Percentiles rank a stretch among this genome's conserved stretches.
Conservation (phyloP, 2,329 filamentous ascomycete genomes). For the Arthrinium puccinioides region DNA sequence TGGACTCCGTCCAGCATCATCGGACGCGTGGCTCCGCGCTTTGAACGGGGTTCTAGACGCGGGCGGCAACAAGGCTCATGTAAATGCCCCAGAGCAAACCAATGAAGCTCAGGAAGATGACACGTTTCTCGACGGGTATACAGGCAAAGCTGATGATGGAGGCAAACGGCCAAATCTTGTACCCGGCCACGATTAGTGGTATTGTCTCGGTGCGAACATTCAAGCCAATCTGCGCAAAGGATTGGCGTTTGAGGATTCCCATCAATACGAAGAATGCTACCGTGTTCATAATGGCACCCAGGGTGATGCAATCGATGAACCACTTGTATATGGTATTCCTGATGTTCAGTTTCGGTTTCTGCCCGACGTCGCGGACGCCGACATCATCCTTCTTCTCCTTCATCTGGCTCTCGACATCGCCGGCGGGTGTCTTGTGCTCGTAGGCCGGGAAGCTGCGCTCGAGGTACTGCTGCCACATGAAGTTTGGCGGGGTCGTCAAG, state of each 20-base stretch:
- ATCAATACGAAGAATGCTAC: constrained; percentile 39
- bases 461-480: constrained; percentile 49
- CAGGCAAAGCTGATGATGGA: constrained; percentile 43
- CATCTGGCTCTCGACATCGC: constrained; percentile 19
- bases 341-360: constrained; percentile 28
- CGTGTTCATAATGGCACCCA: constrained; percentile 38
- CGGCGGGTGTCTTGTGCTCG: constrained; percentile 10
- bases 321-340: constrained; percentile 38
- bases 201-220: constrained; percentile 37
- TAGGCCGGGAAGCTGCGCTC: constrained; percentile 46
- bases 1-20: neutral
- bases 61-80: constrained; percentile 39
- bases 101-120: constrained; percentile 42
- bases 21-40: neutral
- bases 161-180: constrained; percentile 45
- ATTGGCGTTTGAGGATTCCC: constrained; percentile 36
- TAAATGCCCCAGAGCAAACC: constrained; percentile 44
- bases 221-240: constrained; percentile 23
- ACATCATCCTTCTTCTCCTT: constrained; percentile 20
- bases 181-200: constrained; percentile 39
- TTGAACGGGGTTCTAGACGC: constrained; percentile 21
- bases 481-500: constrained; percentile 48
- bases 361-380: neutral
- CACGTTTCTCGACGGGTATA: constrained; percentile 39
- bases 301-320: constrained; percentile 43